A percentile compares a stretch with the other conserved stretches of the same genome.
phyloP scores from a whole-genome alignment of 176 grass and related monocot species.

The Otatea glauca region DNA sequence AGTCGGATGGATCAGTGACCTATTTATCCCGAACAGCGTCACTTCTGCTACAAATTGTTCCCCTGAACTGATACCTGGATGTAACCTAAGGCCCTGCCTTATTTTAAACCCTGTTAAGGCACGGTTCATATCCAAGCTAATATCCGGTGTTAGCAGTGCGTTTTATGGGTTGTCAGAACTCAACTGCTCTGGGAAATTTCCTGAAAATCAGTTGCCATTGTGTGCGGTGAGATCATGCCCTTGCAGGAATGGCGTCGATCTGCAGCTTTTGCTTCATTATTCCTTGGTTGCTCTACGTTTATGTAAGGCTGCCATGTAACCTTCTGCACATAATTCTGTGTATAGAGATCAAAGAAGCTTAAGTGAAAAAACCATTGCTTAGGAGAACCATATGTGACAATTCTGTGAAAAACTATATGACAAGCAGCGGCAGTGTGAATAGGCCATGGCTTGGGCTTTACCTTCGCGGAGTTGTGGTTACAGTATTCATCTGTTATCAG shows the following conservation, averaged over 20 bases:
- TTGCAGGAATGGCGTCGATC: background rate
- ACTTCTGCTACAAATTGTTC: background rate
- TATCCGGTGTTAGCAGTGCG: background rate
- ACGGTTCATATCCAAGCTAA: background rate
- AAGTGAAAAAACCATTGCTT: no score
- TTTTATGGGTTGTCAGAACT: background rate
- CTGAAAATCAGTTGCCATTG: background rate
- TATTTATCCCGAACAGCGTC: background rate
- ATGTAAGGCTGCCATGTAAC: background rate
- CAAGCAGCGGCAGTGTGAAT: no score
- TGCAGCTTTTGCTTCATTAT: background rate
- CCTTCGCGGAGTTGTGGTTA: no score
- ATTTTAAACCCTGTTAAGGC: background rate
- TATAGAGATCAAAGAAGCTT: no score
- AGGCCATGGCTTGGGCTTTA: no score
- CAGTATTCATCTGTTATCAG: no score
- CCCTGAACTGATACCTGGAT: background rate
- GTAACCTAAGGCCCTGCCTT: background rate
- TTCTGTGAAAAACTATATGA: no score
- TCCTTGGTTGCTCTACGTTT: background rate
- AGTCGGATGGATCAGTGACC: conserved; percentile 6
- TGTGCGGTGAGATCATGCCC: background rate
- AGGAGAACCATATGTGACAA: no score
- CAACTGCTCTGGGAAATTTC: background rate
- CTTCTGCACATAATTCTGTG: background rate